Base-by-base conservation (phyloP, 192 early-diverging fungal species). In the Linderina pennispora region DNA sequence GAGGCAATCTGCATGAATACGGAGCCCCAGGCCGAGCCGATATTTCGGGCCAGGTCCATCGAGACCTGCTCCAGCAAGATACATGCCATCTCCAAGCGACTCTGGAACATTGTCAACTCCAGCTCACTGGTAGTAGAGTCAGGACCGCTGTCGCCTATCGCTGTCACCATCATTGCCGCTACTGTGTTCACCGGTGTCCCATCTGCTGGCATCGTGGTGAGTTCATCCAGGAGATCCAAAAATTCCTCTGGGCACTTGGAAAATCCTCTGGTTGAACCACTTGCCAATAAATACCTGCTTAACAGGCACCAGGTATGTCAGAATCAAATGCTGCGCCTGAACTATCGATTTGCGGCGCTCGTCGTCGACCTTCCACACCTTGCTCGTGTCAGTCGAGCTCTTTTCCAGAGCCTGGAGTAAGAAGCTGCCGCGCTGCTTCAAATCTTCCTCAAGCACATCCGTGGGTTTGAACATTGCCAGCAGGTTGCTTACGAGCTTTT, bases 1-100 rank as follows among this genome's bases (percentile, higher is more conserved):
- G 20, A 21, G 0, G 38, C 41, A 13, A 53, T 17, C 32, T 15
- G 43, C 22, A 61, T 23, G 38, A 72, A 64, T 36, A 72, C 32
- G 3, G 68, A 60, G 6, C 31, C 21, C 23, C 19, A 31, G 9
- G 42, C 21, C 14, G 24, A 19, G 19, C 8, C 40, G 10, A 56
- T 42, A 8, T 61, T 49, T 16, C 19, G 35, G 3, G 57, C 50
- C 36, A 65, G 18, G 43, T 72, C 68, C 3, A 50, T 53, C 17
- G 52, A 51, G 46, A 72, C 43, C 47, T 64, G 68, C 46, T 72
- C 49, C 3, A 65, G 41, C n/a, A 72, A 35, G 2, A 65, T 8
- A 14, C 61, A 53, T 7, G 62, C 61, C 8, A 65, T 14, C 2
- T 23, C 38, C 32, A 60, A n/a, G 21, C 68, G 68, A 33, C 54